Conservation (phyloP, 2,329 filamentous ascomycete genomes). For the Aspergillus versicolor region DNA sequence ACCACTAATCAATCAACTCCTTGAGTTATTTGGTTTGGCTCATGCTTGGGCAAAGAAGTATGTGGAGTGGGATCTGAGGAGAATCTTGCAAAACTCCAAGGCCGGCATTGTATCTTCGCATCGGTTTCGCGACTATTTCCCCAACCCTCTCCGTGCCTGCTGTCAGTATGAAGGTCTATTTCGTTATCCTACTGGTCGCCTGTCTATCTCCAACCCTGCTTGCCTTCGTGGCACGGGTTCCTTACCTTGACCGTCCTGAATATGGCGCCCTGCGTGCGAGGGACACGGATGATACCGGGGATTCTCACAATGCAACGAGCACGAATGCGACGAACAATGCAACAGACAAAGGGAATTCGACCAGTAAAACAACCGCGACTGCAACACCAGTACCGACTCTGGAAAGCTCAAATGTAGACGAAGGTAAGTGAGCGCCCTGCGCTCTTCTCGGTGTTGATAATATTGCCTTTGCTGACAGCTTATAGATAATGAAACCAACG, state of each 20-base stretch:
- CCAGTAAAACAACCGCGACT: conserved; percentile 13
- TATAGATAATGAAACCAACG: conserved; percentile 19
- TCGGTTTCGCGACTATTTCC: background rate
- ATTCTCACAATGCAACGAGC: conserved; percentile 5
- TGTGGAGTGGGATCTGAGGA: conserved; percentile 7
- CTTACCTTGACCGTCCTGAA: conserved; percentile 8
- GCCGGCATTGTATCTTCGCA: conserved; percentile 3
- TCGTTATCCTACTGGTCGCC: conserved; percentile 12
- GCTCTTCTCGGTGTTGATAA: background rate
- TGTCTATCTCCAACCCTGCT: conserved; percentile 15
- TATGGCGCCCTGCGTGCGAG: conserved; percentile 6
- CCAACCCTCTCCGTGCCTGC: background rate
- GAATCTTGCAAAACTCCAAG: conserved; percentile 1
- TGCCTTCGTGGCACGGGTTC: conserved; percentile 14
- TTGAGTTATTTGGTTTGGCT: background rate
- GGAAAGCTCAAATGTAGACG: conserved; percentile 18
- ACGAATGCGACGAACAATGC: conserved; percentile 10
- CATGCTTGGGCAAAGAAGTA: conserved; percentile 8
- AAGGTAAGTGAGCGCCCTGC: conserved; percentile 10
- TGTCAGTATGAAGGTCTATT: conserved; percentile 17
- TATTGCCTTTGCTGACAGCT: background rate
- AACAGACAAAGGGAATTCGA: conserved; percentile 15
- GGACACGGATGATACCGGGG: conserved; percentile 5
- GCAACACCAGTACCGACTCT: conserved; percentile 26
- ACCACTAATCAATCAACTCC: background rate